These are phyloP conservation scores for Paragyromitra xinjiangensis DNA, from an alignment of 495 filamentous ascomycete genomes.

Conservation along the genomic window DNA sequence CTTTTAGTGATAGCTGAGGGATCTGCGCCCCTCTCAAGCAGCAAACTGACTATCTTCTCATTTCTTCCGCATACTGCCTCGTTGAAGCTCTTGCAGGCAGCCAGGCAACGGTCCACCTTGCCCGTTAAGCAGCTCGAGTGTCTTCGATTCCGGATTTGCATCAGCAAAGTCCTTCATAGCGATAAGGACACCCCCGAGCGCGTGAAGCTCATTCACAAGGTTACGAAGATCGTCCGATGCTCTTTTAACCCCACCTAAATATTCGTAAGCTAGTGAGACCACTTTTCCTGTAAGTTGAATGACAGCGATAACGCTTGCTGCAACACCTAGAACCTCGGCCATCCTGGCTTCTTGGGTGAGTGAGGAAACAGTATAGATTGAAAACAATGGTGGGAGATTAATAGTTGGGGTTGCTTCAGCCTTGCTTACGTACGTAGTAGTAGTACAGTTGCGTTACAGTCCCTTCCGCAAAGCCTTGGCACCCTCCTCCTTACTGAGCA, in stretches of 20 bases:
- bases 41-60: conserved; percentile 1
- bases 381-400: no score
- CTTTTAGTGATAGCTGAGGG: neutral
- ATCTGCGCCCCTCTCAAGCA: conserved; percentile 3
- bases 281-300: neutral
- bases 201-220: neutral
- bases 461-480: neutral
- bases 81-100: neutral
- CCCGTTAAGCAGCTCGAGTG: neutral
- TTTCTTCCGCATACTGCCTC: conserved; percentile 15
- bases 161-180: neutral
- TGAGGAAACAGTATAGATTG: no score
- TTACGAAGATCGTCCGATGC: neutral
- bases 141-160: neutral
- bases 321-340: neutral
- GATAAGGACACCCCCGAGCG: neutral
- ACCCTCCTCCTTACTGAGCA: no score
- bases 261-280: neutral
- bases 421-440: no score
- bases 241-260: neutral
- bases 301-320: neutral
- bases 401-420: no score
- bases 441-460: neutral
- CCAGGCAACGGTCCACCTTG: neutral
- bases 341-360: neutral